Base-by-base conservation (phyloP, 78 protist species). In the Capsaspora owczarzaki region DNA sequence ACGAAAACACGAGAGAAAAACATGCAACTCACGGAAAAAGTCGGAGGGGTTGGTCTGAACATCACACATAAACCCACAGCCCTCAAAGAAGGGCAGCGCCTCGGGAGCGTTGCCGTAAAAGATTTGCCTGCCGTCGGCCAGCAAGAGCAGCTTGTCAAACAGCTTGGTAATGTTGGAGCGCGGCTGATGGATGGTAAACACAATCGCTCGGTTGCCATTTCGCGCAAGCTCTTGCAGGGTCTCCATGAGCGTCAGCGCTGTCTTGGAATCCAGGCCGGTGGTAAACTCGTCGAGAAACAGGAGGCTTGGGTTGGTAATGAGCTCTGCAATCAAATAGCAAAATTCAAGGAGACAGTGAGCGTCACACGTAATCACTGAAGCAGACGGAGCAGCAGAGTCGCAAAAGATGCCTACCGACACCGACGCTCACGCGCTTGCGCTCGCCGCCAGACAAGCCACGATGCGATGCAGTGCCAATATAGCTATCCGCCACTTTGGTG, bases 401-500 rank as follows among this genome's bases (percentile, higher is more conserved):
- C 51, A 12, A 5, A 12, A 14, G 51, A 12, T 14, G 51, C 51
- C 5, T 46, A 12, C 89, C 93, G 31, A 60, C n/a, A 3, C 66
- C 94, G 46, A 91, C 80, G 1, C 75, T 16, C 23, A 87, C 71
- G 27, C 94, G 81, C 63, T 88, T 82, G 37, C 86, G 66, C 71
- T 93, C 94, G 71, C 96, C 96, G 53, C 95, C 95, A 16, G 94
- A 89, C 19, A 93, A 72, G 33, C 95, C 95, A 40, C 92, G 79
- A 51, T 78, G 56, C 53, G 68, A 63, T 27, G 43, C 88, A 70
- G 82, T 82, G 46, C 97, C 97, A 35, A 94, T 80, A 40, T 25
- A 40, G 16, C 78, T 33, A 38, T 85, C 74, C 1, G 82, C 86
- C 0, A 78, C 74, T 44, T 85, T 78, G 14, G 33, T 19, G 20